These are phyloP conservation scores for Russula abietina DNA, from an alignment of 768 basidiomycete species.

Conservation along the genomic window DNA sequence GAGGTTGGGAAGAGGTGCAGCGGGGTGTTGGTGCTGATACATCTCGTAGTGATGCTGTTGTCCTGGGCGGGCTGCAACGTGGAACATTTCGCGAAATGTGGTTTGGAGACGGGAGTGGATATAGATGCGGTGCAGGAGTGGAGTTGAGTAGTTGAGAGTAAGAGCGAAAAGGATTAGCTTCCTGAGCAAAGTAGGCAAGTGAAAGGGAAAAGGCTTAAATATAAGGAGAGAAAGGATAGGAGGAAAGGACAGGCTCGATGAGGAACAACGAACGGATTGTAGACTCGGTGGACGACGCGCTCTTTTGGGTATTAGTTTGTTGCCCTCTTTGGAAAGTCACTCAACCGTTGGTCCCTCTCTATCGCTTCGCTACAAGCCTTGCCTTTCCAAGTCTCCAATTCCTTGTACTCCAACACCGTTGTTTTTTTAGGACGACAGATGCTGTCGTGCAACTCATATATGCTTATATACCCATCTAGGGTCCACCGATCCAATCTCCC, in stretches of 20 bases:
- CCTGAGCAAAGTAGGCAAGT: conserved; percentile 23
- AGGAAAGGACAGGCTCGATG: conserved; percentile 20
- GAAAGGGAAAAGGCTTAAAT: conserved; percentile 20
- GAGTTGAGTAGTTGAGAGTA: neutral
- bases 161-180: conserved; percentile 4
- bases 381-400: conserved; percentile 11
- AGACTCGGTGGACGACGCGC: neutral
- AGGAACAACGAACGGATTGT: conserved; percentile 19
- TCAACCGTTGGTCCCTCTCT: conserved; percentile 4
- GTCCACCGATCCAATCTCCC: neutral
- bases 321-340: conserved; percentile 15
- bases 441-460: neutral
- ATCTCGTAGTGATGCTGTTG: conserved; percentile 21
- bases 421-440: neutral
- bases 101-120: neutral
- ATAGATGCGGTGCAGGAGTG: neutral
- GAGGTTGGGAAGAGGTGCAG: conserved; percentile 36
- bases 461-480: neutral
- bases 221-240: conserved; percentile 18
- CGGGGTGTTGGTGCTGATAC: conserved; percentile 22
- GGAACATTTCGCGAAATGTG: conserved; percentile 15
- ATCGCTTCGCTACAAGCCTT: conserved; percentile 15
- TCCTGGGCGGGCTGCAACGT: conserved; percentile 19
- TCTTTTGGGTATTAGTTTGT: conserved; percentile 25
- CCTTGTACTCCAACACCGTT: conserved; percentile 19